Base-by-base conservation (phyloP, 768 basidiomycete species). In the Mycena pura region DNA sequence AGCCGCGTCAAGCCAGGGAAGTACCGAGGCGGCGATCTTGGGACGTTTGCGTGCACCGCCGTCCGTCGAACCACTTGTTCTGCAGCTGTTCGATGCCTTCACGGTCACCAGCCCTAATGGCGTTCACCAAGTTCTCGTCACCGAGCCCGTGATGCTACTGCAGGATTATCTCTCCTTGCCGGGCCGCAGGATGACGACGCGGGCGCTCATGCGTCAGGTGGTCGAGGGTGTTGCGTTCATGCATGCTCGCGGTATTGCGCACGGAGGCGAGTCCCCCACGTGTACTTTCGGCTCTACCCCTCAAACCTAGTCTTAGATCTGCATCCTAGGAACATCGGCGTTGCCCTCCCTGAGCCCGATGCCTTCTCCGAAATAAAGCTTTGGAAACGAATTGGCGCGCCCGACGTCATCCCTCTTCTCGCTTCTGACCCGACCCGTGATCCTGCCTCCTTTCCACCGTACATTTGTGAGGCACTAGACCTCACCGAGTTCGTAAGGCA, bases 251-350 rank as follows among this genome's bases (percentile, higher is more conserved):
- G 53, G 32, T 5, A 19, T 55, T 17, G 53, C 43, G n/a, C 51
- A 52, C 28, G 51, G 39, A 52, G 51, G 39, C 17, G 28, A 52
- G 39, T 41, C 10, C 28, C 9, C 8, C 21, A 3, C 21, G 2
- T 1, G 29, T 32, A 7, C 28, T 7, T 14, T 0, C 13, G 2
- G 10, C 15, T 0, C 9, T 5, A 14, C 7, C 22, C 38, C 32
- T 36, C 34, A 22, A 50, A 2, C 7, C 2, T 31, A 17, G n/a
- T n/a, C 29, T 15, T n/a, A 56, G 54, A 56, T 17, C 44, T 56
- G n/a, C 27, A 46, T 17, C 54, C 54, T 5, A 28, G 19, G 6
- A 56, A 56, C 39, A 19, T 56, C 27, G 54, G 54, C 6, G 54
- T 39, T 10, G 44, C 54, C 25, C 2, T 46, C 8, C 54, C 54